phyloP scores from a whole-genome alignment of 805 yeast species.

The Candida nemodendra region DNA sequence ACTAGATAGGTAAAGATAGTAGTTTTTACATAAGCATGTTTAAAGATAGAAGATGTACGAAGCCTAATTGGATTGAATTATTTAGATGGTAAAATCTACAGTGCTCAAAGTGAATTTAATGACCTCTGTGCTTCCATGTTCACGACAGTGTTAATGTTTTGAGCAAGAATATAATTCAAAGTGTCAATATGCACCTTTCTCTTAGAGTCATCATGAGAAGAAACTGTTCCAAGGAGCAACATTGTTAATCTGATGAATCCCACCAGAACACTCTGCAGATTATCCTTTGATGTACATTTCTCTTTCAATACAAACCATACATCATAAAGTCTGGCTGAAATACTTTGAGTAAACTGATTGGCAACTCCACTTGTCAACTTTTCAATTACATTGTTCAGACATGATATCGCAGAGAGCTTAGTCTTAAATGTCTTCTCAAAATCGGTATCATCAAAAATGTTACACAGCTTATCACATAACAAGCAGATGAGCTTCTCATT shows the following conservation, averaged over 20 bases:
- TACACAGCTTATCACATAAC: conserved; percentile 35
- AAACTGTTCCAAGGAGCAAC: conserved; percentile 7
- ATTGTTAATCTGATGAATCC: conserved; percentile 37
- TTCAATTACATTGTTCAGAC: conserved; percentile 5
- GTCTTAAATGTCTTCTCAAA: conserved; percentile 18
- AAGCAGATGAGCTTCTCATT: conserved; percentile 38
- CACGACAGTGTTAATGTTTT: conserved; percentile 51
- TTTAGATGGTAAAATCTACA: too few species aligned
- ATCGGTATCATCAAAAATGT: conserved; percentile 18
- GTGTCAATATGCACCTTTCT: conserved; percentile 45
- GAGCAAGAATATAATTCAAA: conserved; percentile 26
- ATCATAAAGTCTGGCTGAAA: conserved; percentile 7
- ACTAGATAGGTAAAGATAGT: too few species aligned
- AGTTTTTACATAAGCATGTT: too few species aligned
- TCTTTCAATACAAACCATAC: conserved; percentile 16
- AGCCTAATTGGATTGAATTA: too few species aligned
- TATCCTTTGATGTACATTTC: conserved; percentile 19
- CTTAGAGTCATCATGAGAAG: conserved; percentile 30
- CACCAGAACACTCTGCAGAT: conserved; percentile 56
- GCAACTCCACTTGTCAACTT: background rate
- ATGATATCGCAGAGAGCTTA: conserved; percentile 11
- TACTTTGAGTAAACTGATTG: conserved; percentile 18
- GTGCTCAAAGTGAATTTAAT: too few species aligned
- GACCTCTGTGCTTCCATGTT: conserved; percentile 33
- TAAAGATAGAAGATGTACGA: too few species aligned